Evolutionary conservation across 139 green algal genomes (phyloP).

Genomic region (Diplosphaera chodatii): DNA sequence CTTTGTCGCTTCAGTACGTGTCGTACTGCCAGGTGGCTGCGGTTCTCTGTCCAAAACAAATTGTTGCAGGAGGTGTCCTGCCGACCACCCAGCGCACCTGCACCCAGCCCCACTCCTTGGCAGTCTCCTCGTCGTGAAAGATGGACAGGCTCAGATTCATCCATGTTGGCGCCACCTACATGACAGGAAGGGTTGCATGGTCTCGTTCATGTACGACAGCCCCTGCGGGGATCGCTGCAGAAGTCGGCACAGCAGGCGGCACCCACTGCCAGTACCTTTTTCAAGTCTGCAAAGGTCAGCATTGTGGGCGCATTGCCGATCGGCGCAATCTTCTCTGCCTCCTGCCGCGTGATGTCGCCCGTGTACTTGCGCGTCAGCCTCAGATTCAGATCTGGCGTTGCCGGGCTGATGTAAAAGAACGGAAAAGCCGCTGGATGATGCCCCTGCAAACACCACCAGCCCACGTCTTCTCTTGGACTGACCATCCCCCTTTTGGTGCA

Average conservation of each 20-base stretch:
- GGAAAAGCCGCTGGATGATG: slow-evolving; percentile 71
- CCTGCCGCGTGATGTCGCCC: slow-evolving; percentile 32
- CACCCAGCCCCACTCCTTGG: slow-evolving; percentile 65
- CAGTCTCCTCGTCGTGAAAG: slow-evolving; percentile 80
- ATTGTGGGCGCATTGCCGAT: slow-evolving; percentile 87
- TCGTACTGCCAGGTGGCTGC: too few species aligned
- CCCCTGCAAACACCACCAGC: too few species aligned
- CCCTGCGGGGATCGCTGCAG: too few species aligned
- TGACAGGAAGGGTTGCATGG: too few species aligned
- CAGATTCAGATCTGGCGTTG: slow-evolving; percentile 33
- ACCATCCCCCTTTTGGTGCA: too few species aligned
- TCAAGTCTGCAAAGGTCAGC: slow-evolving; percentile 70
- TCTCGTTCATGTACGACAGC: too few species aligned
- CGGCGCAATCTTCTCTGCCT: slow-evolving; percentile 70
- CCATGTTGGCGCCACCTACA: slow-evolving; percentile 74
- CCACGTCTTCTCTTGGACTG: too few species aligned
- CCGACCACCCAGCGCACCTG: too few species aligned
- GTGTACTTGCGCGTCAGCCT: slow-evolving; percentile 47
- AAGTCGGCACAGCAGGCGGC: neutral
- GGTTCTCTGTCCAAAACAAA: too few species aligned
- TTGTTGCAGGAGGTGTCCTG: too few species aligned
- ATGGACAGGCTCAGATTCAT: slow-evolving; percentile 85
- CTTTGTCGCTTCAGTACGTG: too few species aligned
- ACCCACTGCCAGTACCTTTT: slow-evolving; percentile 4
- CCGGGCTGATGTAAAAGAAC: slow-evolving; percentile 97